A percentile compares a stretch with the other conserved stretches of the same genome.
These are phyloP conservation scores for Gnomoniopsis smithogilvyi DNA, from an alignment of 2,329 filamentous ascomycete species.

Conservation along the genomic window DNA sequence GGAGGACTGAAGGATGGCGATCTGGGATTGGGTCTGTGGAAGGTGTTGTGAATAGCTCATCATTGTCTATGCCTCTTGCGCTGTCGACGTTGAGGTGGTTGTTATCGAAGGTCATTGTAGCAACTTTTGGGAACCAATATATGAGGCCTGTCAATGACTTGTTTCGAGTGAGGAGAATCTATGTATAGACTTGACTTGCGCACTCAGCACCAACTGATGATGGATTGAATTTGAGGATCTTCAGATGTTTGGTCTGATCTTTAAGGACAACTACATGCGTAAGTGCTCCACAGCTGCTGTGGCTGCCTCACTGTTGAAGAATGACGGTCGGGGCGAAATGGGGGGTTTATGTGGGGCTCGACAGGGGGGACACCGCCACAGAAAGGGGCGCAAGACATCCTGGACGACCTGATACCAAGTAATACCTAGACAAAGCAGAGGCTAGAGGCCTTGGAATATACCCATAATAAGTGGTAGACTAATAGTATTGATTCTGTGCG, in stretches of 20 bases:
- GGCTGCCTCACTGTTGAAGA: neutral
- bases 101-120: neutral
- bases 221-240: neutral
- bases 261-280: neutral
- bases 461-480: no score
- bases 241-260: neutral
- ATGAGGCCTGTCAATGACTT: no score
- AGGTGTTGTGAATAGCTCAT: constrained; percentile 9
- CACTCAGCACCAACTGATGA: neutral
- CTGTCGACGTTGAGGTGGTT: constrained; percentile 2
- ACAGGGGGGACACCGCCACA: neutral
- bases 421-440: no score
- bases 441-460: no score
- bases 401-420: constrained; percentile 1
- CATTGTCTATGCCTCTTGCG: neutral
- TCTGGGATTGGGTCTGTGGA: constrained; percentile 10
- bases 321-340: neutral
- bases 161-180: no score
- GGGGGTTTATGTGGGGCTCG: neutral
- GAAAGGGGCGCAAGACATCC: constrained; percentile 1
- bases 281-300: neutral
- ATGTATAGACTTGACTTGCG: no score
- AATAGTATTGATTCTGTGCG: no score
- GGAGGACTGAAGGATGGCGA: constrained; percentile 12
- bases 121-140: no score